Evolutionary conservation across 2,329 filamentous ascomycete species (phyloP).

Genomic region (Aspergillus versicolor): DNA sequence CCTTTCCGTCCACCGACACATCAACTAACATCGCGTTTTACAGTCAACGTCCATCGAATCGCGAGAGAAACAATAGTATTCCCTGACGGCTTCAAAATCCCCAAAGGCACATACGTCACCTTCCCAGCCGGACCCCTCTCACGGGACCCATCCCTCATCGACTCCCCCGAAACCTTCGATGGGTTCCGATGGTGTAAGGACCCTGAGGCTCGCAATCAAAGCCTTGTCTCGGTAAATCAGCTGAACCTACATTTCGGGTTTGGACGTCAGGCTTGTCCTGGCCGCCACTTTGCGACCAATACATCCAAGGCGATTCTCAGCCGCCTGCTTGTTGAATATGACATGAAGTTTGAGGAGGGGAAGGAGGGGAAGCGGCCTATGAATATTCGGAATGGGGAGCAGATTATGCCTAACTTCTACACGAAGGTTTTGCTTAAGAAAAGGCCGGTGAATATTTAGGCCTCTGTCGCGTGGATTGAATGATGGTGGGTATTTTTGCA

Average conservation of each 20-base stretch:
- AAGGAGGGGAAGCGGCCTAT: conserved; percentile 16
- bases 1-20: background rate
- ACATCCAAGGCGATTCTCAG: conserved; percentile 29
- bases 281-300: conserved; percentile 23
- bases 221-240: conserved; percentile 20
- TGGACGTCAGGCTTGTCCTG: conserved; percentile 26
- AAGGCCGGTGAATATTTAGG: conserved; percentile 8
- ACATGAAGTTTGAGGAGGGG: conserved; percentile 26
- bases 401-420: conserved; percentile 26
- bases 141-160: conserved; percentile 25
- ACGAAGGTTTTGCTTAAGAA: conserved; percentile 25
- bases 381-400: conserved; percentile 29
- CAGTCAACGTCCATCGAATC: conserved; percentile 31
- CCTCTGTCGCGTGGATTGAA: background rate
- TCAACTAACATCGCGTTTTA: background rate
- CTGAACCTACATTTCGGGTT: conserved; percentile 30
- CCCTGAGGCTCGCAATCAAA: conserved; percentile 14
- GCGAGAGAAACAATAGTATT: conserved; percentile 23
- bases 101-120: conserved; percentile 26
- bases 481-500: background rate
- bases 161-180: conserved; percentile 23
- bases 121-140: conserved; percentile 30
- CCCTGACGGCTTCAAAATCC: conserved; percentile 25
- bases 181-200: conserved; percentile 29
- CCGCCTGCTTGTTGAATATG: conserved; percentile 29